Evolutionary conservation across 2,329 filamentous ascomycete genomes (phyloP).

Genomic region (Incumbomyces delicatus): DNA sequence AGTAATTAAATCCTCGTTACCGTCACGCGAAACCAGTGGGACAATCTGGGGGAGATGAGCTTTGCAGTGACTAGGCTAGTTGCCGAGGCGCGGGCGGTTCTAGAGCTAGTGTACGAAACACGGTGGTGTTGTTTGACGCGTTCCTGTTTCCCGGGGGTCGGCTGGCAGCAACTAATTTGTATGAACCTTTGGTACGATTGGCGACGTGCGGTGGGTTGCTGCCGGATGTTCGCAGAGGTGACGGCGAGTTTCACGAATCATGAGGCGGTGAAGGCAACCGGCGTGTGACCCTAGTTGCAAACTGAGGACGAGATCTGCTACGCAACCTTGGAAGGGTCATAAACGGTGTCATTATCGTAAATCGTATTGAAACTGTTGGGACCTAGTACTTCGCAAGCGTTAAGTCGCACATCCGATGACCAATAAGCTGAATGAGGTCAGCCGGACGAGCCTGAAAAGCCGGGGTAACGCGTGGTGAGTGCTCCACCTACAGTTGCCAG

Average conservation of each 20-base stretch:
- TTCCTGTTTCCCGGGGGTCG: neutral
- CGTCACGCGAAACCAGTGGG: neutral
- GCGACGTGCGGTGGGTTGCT: constrained; percentile 1
- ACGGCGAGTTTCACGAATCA: constrained; percentile 1
- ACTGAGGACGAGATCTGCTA: constrained; percentile 1
- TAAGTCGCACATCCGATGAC: neutral
- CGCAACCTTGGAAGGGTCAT: neutral
- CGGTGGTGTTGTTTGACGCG: constrained; percentile 4
- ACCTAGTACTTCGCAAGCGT: neutral
- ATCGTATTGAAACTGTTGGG: constrained; percentile 8
- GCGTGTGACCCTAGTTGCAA: constrained; percentile 5
- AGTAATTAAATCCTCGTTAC: neutral
- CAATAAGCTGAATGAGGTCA: neutral
- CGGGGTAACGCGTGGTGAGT: constrained; percentile 1
- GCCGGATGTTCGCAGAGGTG: neutral
- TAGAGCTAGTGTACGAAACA: neutral
- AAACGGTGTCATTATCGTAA: constrained; percentile 2
- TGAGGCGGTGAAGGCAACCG: constrained; percentile 2
- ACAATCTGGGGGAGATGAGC: constrained; percentile 4
- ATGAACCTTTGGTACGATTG: neutral
- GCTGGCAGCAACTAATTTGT: neutral
- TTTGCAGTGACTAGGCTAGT: constrained; percentile 4
- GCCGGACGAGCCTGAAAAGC: neutral
- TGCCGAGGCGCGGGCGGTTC: constrained; percentile 3
- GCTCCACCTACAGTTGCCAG: neutral